A percentile compares a stretch with the other conserved stretches of the same genome.
These are phyloP conservation scores for Gleditsia sinensis DNA, from an alignment of 306 rosid genomes.

Conservation along the genomic window DNA sequence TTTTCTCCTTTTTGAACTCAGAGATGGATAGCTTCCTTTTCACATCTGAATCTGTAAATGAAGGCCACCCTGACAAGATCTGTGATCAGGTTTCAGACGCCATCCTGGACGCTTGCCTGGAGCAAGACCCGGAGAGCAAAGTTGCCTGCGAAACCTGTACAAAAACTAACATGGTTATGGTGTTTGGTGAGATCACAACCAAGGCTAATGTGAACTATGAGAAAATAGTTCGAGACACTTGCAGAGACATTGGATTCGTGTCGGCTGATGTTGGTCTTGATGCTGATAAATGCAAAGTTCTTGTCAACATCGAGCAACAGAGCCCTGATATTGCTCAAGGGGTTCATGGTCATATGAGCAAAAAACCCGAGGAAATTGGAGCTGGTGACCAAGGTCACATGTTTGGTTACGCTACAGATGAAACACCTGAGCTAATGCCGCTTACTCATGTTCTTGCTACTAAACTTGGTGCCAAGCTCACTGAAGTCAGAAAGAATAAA, in stretches of 20 bases:
- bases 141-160: constrained; percentile 92
- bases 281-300: constrained; percentile 81
- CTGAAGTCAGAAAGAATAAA: constrained; percentile 78
- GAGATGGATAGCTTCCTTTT: constrained; percentile 76
- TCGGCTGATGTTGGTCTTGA: constrained; percentile 80
- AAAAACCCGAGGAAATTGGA: constrained; percentile 82
- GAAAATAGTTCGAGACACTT: constrained; percentile 77
- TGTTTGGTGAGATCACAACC: constrained; percentile 83
- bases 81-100: constrained; percentile 88
- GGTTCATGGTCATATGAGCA: constrained; percentile 74
- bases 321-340: constrained; percentile 85
- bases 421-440: constrained; percentile 79
- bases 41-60: constrained; percentile 86
- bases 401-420: constrained; percentile 86
- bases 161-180: constrained; percentile 92
- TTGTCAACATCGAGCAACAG: constrained; percentile 79
- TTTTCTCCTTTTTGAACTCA: constrained; percentile 20
- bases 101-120: constrained; percentile 76
- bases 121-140: constrained; percentile 73
- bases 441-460: constrained; percentile 83
- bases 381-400: constrained; percentile 90
- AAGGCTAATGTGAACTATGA: constrained; percentile 75
- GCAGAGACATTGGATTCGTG: constrained; percentile 71
- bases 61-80: constrained; percentile 85
- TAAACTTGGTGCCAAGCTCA: constrained; percentile 78